Base-by-base conservation (phyloP, 495 filamentous ascomycete species). In the Beverwykella pulmonaria region DNA sequence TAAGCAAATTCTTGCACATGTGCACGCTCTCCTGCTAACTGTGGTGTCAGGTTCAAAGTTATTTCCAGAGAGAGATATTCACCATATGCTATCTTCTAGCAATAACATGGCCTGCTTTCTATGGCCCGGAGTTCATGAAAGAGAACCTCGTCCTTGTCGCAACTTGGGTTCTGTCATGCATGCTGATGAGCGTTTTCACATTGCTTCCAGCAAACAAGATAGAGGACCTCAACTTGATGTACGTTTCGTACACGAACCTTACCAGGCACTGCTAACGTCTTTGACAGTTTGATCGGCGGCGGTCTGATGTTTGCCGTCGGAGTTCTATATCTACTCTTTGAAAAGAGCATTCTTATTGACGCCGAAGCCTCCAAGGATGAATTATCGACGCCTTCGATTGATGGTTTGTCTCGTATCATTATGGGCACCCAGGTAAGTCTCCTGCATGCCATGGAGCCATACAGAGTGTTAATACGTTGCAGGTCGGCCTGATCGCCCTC, bases 171-270 rank as follows among this genome's bases (percentile, higher is more conserved):
- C 72, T 89, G 25, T 87, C 88, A 12, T 97, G 92, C 74, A 55
- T 84, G 1, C 75, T 88, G 6, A 98, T 97, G 93, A 93, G 92
- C 72, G 81, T 84, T 23, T 99, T 99, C 71, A 98, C 95, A 20
- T 76, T 97, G 23, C 81, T 99, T 15, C 90, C 92, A 6, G 95
- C 88, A 0, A 85, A 89, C 69, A 99, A 97, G 73, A 79, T 85
- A 1, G 95, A 99, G 75, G 82, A 90, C 75, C 73, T 90, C 19
- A 82, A 75, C 67, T 79, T 92, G 52, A 95, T 97, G 91, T 96
- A 80, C 64, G 89, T 17, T 55, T 26, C 26, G 26, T 1, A 49
- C 17, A 1, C 44, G 27, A 49, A 1, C 41, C 3, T 23, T 4
- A 8, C 25, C 3, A 22, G 23, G 17, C 0, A 56, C 22, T 29